These are phyloP conservation scores for Terana coerulea DNA, from an alignment of 768 basidiomycete species.

Conservation along the genomic window DNA sequence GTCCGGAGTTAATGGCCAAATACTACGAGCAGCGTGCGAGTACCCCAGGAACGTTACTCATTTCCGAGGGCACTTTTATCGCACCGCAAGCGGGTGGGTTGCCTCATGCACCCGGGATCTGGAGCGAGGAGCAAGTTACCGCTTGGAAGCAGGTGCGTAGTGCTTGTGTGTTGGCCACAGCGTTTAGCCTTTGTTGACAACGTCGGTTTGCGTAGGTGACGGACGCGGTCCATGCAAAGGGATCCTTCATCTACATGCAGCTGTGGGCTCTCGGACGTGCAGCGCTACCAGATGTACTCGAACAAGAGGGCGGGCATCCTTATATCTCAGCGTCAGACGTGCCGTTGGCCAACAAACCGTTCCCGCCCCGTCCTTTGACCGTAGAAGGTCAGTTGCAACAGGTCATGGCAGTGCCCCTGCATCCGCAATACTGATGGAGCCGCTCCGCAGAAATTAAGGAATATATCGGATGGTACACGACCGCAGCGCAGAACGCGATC, in stretches of 20 bases:
- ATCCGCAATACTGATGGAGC: neutral
- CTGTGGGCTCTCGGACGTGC: conserved; percentile 51
- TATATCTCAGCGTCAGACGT: conserved; percentile 21
- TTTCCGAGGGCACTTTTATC: conserved; percentile 53
- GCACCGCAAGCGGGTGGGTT: conserved; percentile 44
- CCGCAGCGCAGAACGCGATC: conserved; percentile 26
- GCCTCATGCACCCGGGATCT: conserved; percentile 53
- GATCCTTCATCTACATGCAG: conserved; percentile 47
- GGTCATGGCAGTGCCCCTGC: neutral
- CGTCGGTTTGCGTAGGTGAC: conserved; percentile 35
- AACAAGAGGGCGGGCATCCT: conserved; percentile 26
- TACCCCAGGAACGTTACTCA: conserved; percentile 45
- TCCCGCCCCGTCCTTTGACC: conserved; percentile 20
- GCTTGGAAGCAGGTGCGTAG: conserved; percentile 41
- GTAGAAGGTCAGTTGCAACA: neutral
- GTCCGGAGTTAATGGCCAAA: conserved; percentile 20
- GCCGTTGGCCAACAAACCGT: neutral
- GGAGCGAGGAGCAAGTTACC: conserved; percentile 48
- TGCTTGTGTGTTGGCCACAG: neutral
- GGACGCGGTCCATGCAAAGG: conserved; percentile 48
- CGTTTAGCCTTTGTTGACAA: neutral
- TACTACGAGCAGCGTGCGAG: conserved; percentile 33
- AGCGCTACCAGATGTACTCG: conserved; percentile 30
- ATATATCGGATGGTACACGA: conserved; percentile 29
- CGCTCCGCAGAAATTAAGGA: conserved; percentile 29